phyloP scores from a whole-genome alignment of 805 yeast species.

The Lipomyces anomalus region DNA sequence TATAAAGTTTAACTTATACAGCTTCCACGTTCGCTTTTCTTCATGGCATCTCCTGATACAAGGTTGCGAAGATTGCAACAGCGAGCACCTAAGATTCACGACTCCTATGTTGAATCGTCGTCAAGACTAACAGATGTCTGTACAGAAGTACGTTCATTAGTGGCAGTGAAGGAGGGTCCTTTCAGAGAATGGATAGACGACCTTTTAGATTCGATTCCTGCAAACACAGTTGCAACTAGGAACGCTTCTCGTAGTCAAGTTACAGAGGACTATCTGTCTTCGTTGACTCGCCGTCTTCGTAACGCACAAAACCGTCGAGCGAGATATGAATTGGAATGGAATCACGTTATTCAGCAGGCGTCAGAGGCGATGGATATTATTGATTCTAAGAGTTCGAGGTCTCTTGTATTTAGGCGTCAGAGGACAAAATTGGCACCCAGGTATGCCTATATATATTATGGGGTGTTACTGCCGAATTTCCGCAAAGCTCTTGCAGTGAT shows the following conservation, averaged over 20 bases:
- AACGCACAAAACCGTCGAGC: constrained; percentile 46
- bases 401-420: constrained; percentile 30
- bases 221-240: constrained; percentile 23
- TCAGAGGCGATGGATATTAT: constrained; percentile 53
- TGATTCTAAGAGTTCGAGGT: constrained; percentile 36
- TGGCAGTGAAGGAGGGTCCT: constrained; percentile 44
- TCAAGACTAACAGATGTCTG: constrained; percentile 58
- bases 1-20: background rate
- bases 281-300: constrained; percentile 48
- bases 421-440: constrained; percentile 37
- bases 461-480: constrained; percentile 43
- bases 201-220: constrained; percentile 41
- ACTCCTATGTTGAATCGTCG: constrained; percentile 57
- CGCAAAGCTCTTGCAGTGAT: constrained; percentile 42
- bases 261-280: constrained; percentile 42
- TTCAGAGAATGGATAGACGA: constrained; percentile 62
- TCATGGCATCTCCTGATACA: constrained; percentile 34
- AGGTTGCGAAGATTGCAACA: constrained; percentile 41
- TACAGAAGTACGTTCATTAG: constrained; percentile 50
- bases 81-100: constrained; percentile 53
- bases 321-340: constrained; percentile 56
- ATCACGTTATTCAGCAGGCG: constrained; percentile 44
- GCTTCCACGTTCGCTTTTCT: constrained; percentile 49
- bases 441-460: constrained; percentile 39
- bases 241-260: constrained; percentile 28